Conservation (phyloP, 441 rosid genomes). For the Pelargonium citronellum region DNA sequence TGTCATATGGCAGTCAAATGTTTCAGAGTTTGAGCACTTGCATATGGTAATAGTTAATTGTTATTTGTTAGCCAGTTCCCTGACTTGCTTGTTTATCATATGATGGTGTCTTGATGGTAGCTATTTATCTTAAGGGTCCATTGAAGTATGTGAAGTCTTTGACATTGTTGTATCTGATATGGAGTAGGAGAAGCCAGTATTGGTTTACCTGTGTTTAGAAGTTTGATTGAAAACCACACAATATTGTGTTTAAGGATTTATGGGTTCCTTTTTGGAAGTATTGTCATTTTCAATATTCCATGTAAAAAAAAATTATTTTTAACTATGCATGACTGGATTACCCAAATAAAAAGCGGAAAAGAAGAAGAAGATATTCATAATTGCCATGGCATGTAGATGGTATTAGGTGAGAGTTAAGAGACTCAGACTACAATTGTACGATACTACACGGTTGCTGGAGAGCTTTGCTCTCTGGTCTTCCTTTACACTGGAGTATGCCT, state of each 20-base stretch:
- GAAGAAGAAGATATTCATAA: neutral
- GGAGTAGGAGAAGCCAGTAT: neutral
- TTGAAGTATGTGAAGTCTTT: neutral
- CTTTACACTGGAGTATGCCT: neutral
- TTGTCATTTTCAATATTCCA: neutral
- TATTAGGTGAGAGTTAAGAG: neutral
- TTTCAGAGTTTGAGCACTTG: neutral
- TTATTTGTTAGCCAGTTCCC: neutral
- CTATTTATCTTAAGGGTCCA: neutral
- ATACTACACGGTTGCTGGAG: neutral
- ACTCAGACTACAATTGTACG: neutral
- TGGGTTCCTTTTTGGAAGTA: neutral
- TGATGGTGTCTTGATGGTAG: neutral
- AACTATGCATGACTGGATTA: neutral
- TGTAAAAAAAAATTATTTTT: neutral
- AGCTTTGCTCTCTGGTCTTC: neutral
- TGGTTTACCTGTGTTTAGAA: neutral
- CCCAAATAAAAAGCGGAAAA: neutral
- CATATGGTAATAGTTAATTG: neutral
- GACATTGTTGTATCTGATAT: neutral
- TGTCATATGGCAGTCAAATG: conserved; percentile 5
- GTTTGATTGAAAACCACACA: neutral
- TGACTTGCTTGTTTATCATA: neutral
- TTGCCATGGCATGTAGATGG: neutral
- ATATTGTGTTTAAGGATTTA: neutral